phyloP scores from a whole-genome alignment of 257 asterid genomes.

The Solanum okadae region DNA sequence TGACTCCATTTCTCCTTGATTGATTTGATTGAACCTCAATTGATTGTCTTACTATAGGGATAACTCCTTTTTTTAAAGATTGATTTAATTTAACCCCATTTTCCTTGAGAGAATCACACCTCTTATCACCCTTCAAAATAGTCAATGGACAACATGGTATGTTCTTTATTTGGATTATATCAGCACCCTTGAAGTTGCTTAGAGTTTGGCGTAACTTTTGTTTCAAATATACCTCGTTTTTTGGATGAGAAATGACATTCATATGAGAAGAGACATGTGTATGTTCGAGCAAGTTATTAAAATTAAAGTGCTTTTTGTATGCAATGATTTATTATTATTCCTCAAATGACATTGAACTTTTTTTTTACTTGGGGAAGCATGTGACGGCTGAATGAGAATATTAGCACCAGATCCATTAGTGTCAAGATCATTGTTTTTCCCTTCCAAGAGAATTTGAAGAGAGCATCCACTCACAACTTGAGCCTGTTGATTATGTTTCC shows the following conservation, averaged over 20 bases:
- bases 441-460: neutral
- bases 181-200: conserved; percentile 18
- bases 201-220: conserved; percentile 45
- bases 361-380: neutral
- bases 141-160: neutral
- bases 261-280: conserved; percentile 8
- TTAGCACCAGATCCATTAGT: neutral
- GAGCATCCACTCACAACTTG: conserved; percentile 13
- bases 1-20: neutral
- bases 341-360: conserved; percentile 4
- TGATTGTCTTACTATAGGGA: neutral
- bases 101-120: neutral
- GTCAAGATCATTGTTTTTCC: neutral
- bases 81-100: neutral
- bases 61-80: neutral
- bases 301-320: conserved; percentile 1
- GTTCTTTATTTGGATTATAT: neutral
- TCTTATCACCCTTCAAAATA: neutral
- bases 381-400: conserved; percentile 1
- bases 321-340: neutral
- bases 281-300: conserved; percentile 22
- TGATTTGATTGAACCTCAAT: neutral
- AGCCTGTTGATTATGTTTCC: conserved; percentile 6
- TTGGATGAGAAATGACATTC: neutral
- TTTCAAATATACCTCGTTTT: conserved; percentile 1